Conservation (phyloP, 225 moss, liverwort and hornwort species). For the Polytrichum formosum region DNA sequence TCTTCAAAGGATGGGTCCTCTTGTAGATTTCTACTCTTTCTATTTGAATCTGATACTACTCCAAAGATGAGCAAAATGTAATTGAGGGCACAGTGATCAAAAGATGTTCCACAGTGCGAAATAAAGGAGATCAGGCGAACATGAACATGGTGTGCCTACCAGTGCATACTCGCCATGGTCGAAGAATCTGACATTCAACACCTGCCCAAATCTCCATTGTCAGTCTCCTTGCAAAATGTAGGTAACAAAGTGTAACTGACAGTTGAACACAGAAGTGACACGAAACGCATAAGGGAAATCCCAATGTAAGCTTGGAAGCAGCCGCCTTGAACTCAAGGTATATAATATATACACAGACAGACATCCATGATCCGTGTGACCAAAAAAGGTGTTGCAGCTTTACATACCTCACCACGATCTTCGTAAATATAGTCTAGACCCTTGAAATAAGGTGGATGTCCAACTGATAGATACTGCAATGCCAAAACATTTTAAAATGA, state of each 20-base stretch:
- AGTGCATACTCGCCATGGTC: slow-evolving; percentile 95
- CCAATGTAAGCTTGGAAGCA: too few species aligned
- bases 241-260: background rate
- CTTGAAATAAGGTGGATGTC: slow-evolving; percentile 80
- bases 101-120: background rate
- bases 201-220: slow-evolving; percentile 40
- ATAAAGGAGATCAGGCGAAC: background rate
- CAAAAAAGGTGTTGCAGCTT: background rate
- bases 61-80: background rate
- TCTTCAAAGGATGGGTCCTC: too few species aligned
- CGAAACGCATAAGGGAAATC: too few species aligned
- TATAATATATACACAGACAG: background rate
- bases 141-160: slow-evolving; percentile 35
- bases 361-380: background rate
- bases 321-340: too few species aligned
- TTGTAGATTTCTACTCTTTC: background rate
- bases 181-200: slow-evolving; percentile 72
- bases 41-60: background rate
- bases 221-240: background rate
- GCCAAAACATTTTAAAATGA: background rate
- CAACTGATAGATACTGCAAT: slow-evolving; percentile 87
- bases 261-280: too few species aligned
- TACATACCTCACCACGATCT: slow-evolving; percentile 91
- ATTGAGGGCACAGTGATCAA: background rate
- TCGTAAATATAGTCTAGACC: slow-evolving; percentile 98